Conservation (phyloP, 768 basidiomycete genomes). For the Leccinum boreale region DNA sequence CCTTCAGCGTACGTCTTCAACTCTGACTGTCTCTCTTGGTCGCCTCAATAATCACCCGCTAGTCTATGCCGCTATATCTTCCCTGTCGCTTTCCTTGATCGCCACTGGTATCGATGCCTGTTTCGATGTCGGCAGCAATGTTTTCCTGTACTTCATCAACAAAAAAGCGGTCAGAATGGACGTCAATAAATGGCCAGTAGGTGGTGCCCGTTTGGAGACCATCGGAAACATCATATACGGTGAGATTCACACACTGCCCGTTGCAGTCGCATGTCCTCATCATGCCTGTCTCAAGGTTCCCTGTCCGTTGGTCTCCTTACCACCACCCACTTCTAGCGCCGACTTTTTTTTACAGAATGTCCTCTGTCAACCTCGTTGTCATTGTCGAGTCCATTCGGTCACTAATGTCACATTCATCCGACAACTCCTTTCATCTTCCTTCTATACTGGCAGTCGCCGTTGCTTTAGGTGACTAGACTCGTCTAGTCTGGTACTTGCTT, state of each 20-base stretch:
- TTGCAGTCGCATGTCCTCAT: conserved; percentile 2
- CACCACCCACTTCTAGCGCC: background rate
- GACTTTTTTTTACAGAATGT: conserved; percentile 57
- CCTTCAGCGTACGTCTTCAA: conserved; percentile 52
- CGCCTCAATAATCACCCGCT: background rate
- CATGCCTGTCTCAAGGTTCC: conserved; percentile 37
- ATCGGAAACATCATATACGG: conserved; percentile 89
- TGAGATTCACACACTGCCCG: conserved; percentile 18
- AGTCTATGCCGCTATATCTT: conserved; percentile 93
- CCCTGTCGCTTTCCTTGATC: conserved; percentile 78
- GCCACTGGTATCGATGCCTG: conserved; percentile 89
- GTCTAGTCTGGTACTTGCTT: background rate
- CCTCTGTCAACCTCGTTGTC: conserved; percentile 85
- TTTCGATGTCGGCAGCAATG: conserved; percentile 80
- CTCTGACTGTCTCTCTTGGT: background rate
- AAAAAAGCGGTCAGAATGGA: conserved; percentile 69
- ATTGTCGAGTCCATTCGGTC: conserved; percentile 81
- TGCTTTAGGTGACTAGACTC: conserved; percentile 55
- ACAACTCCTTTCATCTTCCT: conserved; percentile 68
- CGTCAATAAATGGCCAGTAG: conserved; percentile 85
- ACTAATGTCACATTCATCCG: conserved; percentile 58
- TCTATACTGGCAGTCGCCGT: conserved; percentile 80
- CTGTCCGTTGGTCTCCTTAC: conserved; percentile 32
- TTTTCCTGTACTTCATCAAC: conserved; percentile 80
- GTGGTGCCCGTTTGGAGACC: conserved; percentile 86